Evolutionary conservation across 2,329 filamentous ascomycete genomes (phyloP), one percentile per base, ranked within the genome.

Genomic region (Sphaerulina vaccinii): DNA sequence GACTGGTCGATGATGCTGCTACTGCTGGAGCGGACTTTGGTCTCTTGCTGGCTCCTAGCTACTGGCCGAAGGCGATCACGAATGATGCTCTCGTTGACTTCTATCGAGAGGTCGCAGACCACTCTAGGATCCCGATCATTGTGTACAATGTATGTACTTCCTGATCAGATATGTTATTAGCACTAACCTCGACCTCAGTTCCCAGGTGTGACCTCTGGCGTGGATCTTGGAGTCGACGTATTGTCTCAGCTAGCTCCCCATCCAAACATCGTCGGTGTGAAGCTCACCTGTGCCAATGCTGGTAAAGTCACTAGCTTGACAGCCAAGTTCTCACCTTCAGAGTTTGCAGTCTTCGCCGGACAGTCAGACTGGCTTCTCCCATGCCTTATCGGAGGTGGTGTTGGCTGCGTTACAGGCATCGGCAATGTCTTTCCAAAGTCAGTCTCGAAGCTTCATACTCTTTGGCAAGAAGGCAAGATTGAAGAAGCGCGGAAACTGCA

Each of bases 351-450:
- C 3, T 86, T 81, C 56, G 83, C 82, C 3, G 85, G 85, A 1
- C 83, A 87, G 67, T 81, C 80, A 2, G 85, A 88, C 61, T 87
- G 85, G 65, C 70, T 87, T n/a, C 68, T 78, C 13, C 75, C 73
- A 1, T 76, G 74, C 1, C 57, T 80, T 21, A 68, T 71, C 9
- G 73, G 72, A 10, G 77, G 77, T 0, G 72, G 70, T 10, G 70
- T 73, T 1, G 77, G 77, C 2, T 78, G 74, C 55, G 77, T 80
- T 51, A 72, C 75, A 3, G 76, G 73, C 1, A 77, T 79, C 60
- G 76, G 72, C 21, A 79, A 81, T 55, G 71, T 80, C 0, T 80
- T 79, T 52, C 79, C 78, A 0, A 79, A 77, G 60, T 75, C 79
- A 0, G 74, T 82, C 21, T 75, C 78, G 6, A 72, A 70, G 51